Percentiles rank a stretch among this genome's conserved stretches.
Evolutionary conservation across 2,329 filamentous ascomycete genomes (phyloP).

Genomic region (Cytospora paraplurivora): DNA sequence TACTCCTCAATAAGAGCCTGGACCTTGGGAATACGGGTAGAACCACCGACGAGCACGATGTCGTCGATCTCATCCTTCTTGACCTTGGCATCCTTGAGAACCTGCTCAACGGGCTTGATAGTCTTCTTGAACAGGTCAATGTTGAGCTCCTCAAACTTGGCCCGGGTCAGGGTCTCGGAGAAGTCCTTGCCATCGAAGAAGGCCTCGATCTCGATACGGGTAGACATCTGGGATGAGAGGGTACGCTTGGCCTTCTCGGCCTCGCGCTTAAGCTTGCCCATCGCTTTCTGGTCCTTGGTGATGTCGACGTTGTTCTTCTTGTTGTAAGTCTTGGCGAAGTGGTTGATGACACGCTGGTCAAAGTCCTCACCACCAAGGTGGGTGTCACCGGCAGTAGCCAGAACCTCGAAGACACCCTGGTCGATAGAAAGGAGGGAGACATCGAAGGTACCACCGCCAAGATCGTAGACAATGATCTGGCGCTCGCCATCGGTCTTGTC

Average conservation of each 20-base stretch:
- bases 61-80: conserved; percentile 95
- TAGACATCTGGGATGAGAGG: conserved; percentile 90
- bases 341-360: conserved; percentile 94
- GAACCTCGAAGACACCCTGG: conserved; percentile 89
- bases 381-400: conserved; percentile 94
- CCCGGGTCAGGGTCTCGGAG: conserved; percentile 95
- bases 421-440: conserved; percentile 91
- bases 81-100: conserved; percentile 96
- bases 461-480: conserved; percentile 91
- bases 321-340: conserved; percentile 97
- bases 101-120: conserved; percentile 97
- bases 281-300: conserved; percentile 92
- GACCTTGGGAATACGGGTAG: conserved; percentile 98
- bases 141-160: conserved; percentile 99
- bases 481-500: conserved; percentile 83
- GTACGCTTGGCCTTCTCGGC: conserved; percentile 99
- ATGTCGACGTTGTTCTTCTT: conserved; percentile 95
- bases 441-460: conserved; percentile 94
- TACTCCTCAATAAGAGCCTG: conserved; percentile 92
- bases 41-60: conserved; percentile 97
- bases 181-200: conserved; percentile 98
- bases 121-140: conserved; percentile 99
- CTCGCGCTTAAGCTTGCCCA: conserved; percentile 99
- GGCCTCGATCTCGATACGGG: conserved; percentile 93
- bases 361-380: conserved; percentile 99